Evolutionary conservation across 192 early-diverging fungal genomes (phyloP).

Genomic region (Backusella morwellensis): DNA sequence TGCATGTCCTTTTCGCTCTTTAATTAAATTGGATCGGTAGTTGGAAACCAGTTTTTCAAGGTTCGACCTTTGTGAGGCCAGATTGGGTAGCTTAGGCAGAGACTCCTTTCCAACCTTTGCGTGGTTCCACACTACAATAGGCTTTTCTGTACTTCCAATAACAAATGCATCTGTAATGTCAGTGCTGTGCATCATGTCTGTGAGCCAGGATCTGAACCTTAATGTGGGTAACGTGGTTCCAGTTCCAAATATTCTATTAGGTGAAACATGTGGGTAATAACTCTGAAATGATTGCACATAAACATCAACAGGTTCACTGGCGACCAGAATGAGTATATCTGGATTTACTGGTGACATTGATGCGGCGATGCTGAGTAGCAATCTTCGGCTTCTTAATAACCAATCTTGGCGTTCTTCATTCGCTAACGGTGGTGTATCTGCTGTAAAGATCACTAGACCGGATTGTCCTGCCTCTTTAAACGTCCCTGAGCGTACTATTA

Average conservation of each 20-base stretch:
- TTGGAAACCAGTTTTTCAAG: background rate
- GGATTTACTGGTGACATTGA: background rate
- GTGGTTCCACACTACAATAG: constrained; percentile 2
- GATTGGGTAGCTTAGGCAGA: background rate
- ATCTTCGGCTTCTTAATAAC: background rate
- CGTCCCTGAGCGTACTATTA: constrained; percentile 55
- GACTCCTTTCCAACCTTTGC: background rate
- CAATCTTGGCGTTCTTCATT: constrained; percentile 3
- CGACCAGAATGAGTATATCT: background rate
- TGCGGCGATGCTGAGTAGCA: background rate
- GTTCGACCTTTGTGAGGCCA: background rate
- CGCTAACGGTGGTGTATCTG: constrained; percentile 49
- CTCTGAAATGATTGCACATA: background rate
- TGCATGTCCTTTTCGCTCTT: background rate
- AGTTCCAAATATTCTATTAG: background rate
- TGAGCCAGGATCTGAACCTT: background rate
- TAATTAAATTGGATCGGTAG: background rate
- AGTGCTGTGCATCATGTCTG: background rate
- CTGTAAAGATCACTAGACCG: constrained; percentile 79
- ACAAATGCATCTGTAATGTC: background rate
- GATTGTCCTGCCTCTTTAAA: constrained; percentile 73
- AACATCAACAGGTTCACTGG: background rate
- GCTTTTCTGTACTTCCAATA: background rate
- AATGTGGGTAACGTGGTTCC: background rate
- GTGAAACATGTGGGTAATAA: constrained; percentile 1